Base-by-base conservation (phyloP, 345 rosid genomes). In the Rhizophora apiculata region DNA sequence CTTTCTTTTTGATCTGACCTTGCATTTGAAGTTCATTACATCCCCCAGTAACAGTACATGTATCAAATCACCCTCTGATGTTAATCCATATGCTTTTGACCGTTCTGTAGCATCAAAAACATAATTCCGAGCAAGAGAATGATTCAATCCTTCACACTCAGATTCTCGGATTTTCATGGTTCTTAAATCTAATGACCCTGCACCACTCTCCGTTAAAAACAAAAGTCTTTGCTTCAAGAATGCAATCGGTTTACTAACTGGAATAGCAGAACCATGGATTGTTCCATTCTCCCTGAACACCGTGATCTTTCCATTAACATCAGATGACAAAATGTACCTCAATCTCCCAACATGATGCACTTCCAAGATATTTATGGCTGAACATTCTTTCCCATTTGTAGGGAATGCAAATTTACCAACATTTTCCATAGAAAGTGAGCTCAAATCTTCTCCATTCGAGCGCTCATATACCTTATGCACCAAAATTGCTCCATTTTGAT, bases 1-100 rank as follows among this genome's bases (percentile, higher is more conserved):
- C 81, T 83, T 95, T 70, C 77, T 92, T 82, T 87, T 92, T 31
- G 88, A 89, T 73, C 99, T 83, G 22, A 95, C 93, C 84, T 93
- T 82, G 80, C 99, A 95, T 73, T 92, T 95, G 80, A 92, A 95
- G 81, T 88, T 95, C 88, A 83, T 77, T 4, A 88, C 70, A 77
- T 95, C 97, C 11, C 97, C 97, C 18, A 92, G 80, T 65, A 95
- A 80, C 65, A 87, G 55, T 5, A 95, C 83, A 55, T 95, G 93
- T 67, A 92, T 86, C 79, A 95, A 57, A 77, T 92, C 92, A 24
- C 99, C 96, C 9, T 87, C 96, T 0, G 87, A 84, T 31, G 99
- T 92, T 69, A 80, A 85, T n/a, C 97, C 99, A 54, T 89, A 95
- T 0, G 97, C 97, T 73, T 95, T 95, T 60, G 99, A 90, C 82